Conservation (phyloP, 148 eudicot genomes). For the Amaranthus hypochondriacus region DNA sequence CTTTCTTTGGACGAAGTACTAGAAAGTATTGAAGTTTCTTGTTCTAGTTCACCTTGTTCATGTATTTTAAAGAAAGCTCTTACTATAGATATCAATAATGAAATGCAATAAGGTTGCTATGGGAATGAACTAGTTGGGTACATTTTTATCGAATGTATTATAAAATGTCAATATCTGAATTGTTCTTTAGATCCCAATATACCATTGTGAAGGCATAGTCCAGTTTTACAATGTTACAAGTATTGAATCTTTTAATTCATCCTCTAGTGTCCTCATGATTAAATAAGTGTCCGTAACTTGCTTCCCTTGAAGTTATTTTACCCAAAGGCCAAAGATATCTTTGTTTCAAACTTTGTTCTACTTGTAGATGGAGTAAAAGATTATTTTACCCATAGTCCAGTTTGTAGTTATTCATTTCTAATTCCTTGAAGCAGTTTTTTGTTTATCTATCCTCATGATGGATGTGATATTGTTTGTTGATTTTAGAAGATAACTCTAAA, state of each 20-base stretch:
- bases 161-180: no score
- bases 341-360: neutral
- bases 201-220: neutral
- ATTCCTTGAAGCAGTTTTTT: neutral
- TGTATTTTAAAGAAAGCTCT: neutral
- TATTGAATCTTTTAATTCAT: neutral
- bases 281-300: neutral
- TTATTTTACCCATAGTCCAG: neutral
- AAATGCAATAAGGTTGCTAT: no score
- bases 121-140: no score
- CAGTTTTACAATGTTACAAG: neutral
- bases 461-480: neutral
- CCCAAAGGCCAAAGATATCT: no score
- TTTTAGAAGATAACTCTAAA: slow-evolving; percentile 6
- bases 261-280: neutral
- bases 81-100: neutral
- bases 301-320: neutral
- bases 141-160: no score
- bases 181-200: neutral
- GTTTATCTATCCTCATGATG: neutral
- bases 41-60: no score
- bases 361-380: neutral
- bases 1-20: no score
- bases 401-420: neutral
- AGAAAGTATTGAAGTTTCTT: no score